phyloP scores from a whole-genome alignment of 768 basidiomycete genomes.

The Mycena galericulata region DNA sequence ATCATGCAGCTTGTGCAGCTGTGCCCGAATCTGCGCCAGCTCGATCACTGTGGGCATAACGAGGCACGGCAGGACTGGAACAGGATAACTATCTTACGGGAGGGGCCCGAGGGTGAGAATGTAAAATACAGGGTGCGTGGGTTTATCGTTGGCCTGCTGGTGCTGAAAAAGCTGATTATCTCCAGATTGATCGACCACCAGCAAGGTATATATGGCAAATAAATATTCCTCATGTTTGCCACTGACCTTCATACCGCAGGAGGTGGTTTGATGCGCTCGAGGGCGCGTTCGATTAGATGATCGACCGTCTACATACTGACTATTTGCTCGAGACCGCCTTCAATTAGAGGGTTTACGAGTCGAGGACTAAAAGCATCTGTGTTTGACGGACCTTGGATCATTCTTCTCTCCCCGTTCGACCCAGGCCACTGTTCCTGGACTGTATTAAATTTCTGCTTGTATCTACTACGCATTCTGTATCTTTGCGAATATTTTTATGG shows the following conservation, averaged over 20 bases:
- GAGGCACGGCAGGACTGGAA: constrained; percentile 48
- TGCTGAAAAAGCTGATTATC: background rate
- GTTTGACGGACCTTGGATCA: background rate
- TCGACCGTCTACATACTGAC: too few species aligned
- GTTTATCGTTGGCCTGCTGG: background rate
- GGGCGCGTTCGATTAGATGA: constrained; percentile 28
- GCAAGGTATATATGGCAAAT: constrained; percentile 3
- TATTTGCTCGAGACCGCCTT: too few species aligned
- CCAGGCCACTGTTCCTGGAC: background rate
- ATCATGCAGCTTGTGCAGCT: constrained; percentile 53
- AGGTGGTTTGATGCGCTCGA: constrained; percentile 33
- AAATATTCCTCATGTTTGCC: background rate
- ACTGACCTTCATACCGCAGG: background rate
- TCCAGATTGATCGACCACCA: constrained; percentile 30
- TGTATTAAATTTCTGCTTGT: constrained; percentile 22
- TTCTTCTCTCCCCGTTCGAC: too few species aligned
- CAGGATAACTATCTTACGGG: constrained; percentile 53
- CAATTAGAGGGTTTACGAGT: too few species aligned
- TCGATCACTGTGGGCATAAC: constrained; percentile 55
- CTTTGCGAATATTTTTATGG: constrained; percentile 17
- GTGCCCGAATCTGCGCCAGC: constrained; percentile 55
- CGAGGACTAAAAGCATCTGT: background rate
- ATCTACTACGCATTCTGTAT: constrained; percentile 29
- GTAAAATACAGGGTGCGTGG: constrained; percentile 50
- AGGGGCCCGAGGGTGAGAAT: constrained; percentile 43